Conservation (phyloP, 371 early-diverging fungal species). For the Basidiobolus meristosporus region DNA sequence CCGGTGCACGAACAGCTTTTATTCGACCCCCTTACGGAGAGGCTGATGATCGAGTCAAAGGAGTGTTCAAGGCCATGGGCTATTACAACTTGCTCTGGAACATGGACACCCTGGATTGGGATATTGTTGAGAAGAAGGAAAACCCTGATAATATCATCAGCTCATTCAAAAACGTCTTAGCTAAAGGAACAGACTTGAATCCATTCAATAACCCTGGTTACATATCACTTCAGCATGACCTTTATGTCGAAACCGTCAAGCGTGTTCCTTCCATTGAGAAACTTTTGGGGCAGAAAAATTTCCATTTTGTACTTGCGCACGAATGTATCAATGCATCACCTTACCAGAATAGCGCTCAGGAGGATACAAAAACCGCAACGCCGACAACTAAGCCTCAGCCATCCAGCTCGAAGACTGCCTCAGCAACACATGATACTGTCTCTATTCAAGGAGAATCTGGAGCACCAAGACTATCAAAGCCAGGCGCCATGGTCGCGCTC, state of each 20-base stretch:
- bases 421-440: no score
- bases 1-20: slow-evolving; percentile 12
- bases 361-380: no score
- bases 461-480: no score
- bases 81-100: slow-evolving; percentile 23
- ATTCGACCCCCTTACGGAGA: slow-evolving; percentile 36
- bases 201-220: neutral
- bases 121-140: neutral
- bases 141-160: neutral
- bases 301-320: no score
- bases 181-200: neutral
- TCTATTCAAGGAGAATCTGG: no score
- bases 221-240: slow-evolving; percentile 1
- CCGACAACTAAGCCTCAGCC: no score
- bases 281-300: no score
- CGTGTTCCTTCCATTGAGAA: no score
- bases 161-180: neutral
- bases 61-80: slow-evolving; percentile 28
- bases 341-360: no score
- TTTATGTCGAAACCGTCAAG: neutral
- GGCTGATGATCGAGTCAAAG: slow-evolving; percentile 42
- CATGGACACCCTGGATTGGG: slow-evolving; percentile 12
- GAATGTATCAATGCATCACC: no score
- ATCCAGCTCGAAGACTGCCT: no score
- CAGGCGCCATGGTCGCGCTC: no score